Evolutionary conservation across 2,329 filamentous ascomycete genomes (phyloP).

Genomic region (Hypoxylon sp.): DNA sequence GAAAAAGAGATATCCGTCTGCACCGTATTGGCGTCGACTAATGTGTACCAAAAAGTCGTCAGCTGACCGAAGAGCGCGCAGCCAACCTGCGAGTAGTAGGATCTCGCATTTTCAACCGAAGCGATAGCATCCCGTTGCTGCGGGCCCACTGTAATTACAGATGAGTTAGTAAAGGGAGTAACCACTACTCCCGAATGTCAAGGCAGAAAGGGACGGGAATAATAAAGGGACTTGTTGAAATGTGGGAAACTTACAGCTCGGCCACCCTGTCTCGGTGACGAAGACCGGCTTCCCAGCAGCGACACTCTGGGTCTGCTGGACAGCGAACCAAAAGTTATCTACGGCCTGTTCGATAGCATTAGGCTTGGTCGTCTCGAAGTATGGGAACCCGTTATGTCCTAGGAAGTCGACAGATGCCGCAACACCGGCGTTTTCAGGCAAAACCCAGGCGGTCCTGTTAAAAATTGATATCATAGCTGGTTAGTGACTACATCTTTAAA

Average conservation of each 20-base stretch:
- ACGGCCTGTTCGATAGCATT: constrained; percentile 50
- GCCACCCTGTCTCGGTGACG: constrained; percentile 54
- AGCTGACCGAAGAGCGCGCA: constrained; percentile 53
- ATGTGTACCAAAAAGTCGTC: constrained; percentile 68
- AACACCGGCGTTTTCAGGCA: constrained; percentile 50
- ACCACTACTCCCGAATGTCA: neutral
- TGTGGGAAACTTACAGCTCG: constrained; percentile 49
- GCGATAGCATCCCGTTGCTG: constrained; percentile 50
- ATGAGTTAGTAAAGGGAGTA: constrained; percentile 8
- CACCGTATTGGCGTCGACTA: constrained; percentile 64
- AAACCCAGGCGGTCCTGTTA: constrained; percentile 51
- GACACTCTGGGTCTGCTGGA: constrained; percentile 49
- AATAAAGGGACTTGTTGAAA: neutral
- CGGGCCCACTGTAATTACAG: constrained; percentile 45
- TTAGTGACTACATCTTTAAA: constrained; percentile 2
- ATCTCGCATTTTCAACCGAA: constrained; percentile 49
- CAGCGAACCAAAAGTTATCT: constrained; percentile 50
- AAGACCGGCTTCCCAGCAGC: constrained; percentile 52
- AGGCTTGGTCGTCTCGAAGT: constrained; percentile 50
- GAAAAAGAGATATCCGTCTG: constrained; percentile 52
- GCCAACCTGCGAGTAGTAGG: constrained; percentile 54
- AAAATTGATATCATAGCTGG: neutral
- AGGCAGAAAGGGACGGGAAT: neutral
- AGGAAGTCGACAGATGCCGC: constrained; percentile 48
- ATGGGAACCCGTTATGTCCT: constrained; percentile 53